phyloP scores from a whole-genome alignment of 176 grass and related monocot genomes.

The Oryza meridionalis region DNA sequence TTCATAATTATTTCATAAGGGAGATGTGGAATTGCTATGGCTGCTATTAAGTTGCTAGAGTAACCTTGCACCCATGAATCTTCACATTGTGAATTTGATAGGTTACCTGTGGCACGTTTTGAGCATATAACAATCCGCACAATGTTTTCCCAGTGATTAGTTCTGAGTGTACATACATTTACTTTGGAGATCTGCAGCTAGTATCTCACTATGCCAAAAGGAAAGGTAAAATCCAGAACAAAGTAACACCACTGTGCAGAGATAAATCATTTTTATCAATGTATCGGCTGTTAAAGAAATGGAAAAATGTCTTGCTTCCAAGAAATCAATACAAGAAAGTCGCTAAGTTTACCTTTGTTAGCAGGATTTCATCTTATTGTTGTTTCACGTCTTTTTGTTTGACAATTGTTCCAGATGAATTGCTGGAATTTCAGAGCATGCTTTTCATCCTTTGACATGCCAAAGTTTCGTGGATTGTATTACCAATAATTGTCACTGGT shows the following conservation, averaged over 20 bases:
- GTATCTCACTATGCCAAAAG: not conserved
- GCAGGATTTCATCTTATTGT: not conserved
- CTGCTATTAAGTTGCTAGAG: conserved; percentile 7
- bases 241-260: not conserved
- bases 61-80: not conserved
- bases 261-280: not conserved
- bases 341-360: not conserved
- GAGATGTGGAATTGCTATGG: conserved; percentile 7
- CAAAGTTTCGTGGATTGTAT: not conserved
- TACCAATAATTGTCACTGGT: not conserved
- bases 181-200: not conserved
- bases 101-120: conserved; percentile 22
- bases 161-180: not conserved
- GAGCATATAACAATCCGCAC: not conserved
- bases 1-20: not conserved
- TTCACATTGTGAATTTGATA: not conserved
- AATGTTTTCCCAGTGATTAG: conserved; percentile 4
- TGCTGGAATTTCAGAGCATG: not conserved
- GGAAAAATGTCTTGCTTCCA: not conserved
- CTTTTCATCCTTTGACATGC: not conserved
- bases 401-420: not conserved
- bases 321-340: not conserved
- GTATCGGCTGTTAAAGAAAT: not conserved
- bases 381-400: not conserved
- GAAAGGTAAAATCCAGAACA: not conserved